Percentiles rank a stretch among this genome's conserved stretches.
Conservation (phyloP, 371 early-diverging fungal genomes). For the Mortierella sp. region DNA sequence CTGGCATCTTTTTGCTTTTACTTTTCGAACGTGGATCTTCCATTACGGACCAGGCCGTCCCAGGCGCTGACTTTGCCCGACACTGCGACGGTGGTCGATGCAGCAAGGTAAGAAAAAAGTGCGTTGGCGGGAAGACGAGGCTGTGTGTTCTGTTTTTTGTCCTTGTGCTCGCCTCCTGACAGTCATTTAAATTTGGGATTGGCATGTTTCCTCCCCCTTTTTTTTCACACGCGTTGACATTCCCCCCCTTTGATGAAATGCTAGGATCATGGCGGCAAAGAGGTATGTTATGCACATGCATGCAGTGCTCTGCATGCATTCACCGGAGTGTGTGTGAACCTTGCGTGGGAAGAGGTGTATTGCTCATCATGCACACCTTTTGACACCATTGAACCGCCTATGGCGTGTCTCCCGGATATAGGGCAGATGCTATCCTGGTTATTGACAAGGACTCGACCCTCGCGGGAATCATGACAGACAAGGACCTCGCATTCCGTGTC, state of each 20-base stretch:
- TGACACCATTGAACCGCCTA: background rate
- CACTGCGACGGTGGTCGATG: constrained; percentile 46
- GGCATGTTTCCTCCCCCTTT: constrained; percentile 1
- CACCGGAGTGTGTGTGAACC: background rate
- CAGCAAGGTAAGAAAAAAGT: constrained; percentile 38
- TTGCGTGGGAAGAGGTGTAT: no score
- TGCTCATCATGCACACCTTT: background rate
- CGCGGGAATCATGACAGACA: constrained; percentile 84
- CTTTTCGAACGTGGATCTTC: no score
- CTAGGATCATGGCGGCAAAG: constrained; percentile 53
- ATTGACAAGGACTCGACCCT: constrained; percentile 57
- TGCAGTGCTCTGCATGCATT: background rate
- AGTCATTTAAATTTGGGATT: background rate
- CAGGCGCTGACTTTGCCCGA: constrained; percentile 44
- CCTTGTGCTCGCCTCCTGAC: constrained; percentile 1
- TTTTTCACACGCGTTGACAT: no score
- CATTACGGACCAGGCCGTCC: constrained; percentile 30
- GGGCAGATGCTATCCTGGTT: constrained; percentile 57
- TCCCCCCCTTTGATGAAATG: no score
- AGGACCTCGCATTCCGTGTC: constrained; percentile 81
- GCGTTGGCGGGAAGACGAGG: background rate
- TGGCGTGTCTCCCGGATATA: background rate
- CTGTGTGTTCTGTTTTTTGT: background rate
- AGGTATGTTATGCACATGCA: constrained; percentile 23
- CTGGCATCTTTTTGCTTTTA: no score